A percentile compares a stretch with the other conserved stretches of the same genome.
phyloP scores from a whole-genome alignment of 2,329 filamentous ascomycete genomes.

The Colletotrichum endophyticum region DNA sequence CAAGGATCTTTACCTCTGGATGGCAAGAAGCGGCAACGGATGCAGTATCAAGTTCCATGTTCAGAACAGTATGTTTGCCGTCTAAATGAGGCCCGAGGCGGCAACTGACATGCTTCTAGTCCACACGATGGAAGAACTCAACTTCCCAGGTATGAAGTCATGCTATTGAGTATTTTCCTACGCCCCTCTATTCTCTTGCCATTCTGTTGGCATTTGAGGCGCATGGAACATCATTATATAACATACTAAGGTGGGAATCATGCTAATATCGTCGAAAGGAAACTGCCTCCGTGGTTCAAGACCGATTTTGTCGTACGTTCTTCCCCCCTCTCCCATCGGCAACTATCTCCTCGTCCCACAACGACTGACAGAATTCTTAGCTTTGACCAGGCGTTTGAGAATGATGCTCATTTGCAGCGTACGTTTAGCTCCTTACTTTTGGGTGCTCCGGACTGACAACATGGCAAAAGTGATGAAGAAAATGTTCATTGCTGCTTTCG shows the following conservation, averaged over 20 bases:
- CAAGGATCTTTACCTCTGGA: slow-evolving; percentile 89
- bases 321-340: not conserved
- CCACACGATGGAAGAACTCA: slow-evolving; percentile 95
- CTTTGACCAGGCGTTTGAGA: slow-evolving; percentile 90
- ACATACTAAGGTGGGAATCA: not conserved
- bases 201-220: not conserved
- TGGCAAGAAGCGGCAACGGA: slow-evolving; percentile 65
- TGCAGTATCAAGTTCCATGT: slow-evolving; percentile 72
- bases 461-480: slow-evolving; percentile 73
- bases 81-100: slow-evolving; percentile 25
- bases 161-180: slow-evolving; percentile 71
- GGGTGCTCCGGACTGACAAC: not conserved
- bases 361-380: not conserved
- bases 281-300: slow-evolving; percentile 54
- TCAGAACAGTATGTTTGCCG: slow-evolving; percentile 66
- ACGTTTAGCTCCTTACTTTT: not conserved
- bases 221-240: not conserved
- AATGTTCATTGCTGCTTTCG: slow-evolving; percentile 78
- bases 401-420: slow-evolving; percentile 72
- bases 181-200: not conserved
- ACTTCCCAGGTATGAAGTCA: slow-evolving; percentile 79
- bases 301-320: slow-evolving; percentile 74
- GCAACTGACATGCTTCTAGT: slow-evolving; percentile 49
- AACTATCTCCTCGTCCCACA: not conserved
- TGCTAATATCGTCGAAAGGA: slow-evolving; percentile 75